phyloP scores from a whole-genome alignment of 441 rosid genomes.

The Codiaeum variegatum region DNA sequence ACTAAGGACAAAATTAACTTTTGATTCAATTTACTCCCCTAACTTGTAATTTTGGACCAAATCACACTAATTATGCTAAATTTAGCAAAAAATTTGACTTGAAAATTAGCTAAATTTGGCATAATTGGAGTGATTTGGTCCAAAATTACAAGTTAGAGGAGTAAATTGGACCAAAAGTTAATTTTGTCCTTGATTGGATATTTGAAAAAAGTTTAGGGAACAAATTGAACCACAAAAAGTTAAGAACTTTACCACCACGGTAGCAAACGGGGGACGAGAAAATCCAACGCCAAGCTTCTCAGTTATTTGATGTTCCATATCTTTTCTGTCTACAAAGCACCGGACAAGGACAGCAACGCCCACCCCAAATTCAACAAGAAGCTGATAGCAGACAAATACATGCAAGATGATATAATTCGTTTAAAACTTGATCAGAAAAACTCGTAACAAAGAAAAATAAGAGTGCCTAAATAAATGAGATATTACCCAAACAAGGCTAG shows the following conservation, averaged over 20 bases:
- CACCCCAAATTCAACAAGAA: slow-evolving; percentile 78
- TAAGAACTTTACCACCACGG: slow-evolving; percentile 62
- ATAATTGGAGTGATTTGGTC: too few species aligned
- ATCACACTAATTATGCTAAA: too few species aligned
- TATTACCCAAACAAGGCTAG: slow-evolving; percentile 84
- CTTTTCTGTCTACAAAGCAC: slow-evolving; percentile 68
- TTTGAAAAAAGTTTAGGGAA: too few species aligned
- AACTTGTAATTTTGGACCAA: too few species aligned
- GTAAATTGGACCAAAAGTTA: too few species aligned
- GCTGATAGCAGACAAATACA: slow-evolving; percentile 41
- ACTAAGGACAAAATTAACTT: too few species aligned
- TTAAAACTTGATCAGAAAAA: neutral
- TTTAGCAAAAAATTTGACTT: too few species aligned
- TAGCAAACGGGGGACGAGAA: slow-evolving; percentile 71
- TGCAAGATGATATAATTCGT: neutral
- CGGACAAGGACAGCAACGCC: slow-evolving; percentile 90
- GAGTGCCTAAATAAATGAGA: slow-evolving; percentile 16
- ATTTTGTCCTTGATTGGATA: too few species aligned
- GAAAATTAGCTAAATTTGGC: too few species aligned
- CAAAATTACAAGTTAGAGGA: too few species aligned
- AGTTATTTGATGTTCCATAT: slow-evolving; percentile 61
- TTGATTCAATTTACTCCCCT: too few species aligned
- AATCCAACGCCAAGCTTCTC: slow-evolving; percentile 87
- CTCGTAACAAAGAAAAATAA: slow-evolving; percentile 1
- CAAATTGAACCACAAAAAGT: too few species aligned